These are phyloP conservation scores for Dactylellina leptospora DNA, from an alignment of 2,329 filamentous ascomycete genomes.

Conservation along the genomic window DNA sequence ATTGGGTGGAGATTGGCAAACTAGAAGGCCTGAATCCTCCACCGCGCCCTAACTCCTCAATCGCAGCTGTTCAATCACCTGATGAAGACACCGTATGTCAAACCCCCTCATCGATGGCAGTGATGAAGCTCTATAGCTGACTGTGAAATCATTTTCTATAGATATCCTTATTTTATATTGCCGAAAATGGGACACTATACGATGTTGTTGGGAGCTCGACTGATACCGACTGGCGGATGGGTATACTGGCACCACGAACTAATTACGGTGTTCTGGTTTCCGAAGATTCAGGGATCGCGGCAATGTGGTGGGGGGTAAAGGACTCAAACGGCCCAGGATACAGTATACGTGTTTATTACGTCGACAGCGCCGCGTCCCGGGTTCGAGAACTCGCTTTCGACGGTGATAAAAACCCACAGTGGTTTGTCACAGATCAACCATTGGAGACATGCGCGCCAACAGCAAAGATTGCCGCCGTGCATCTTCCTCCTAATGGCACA, in stretches of 20 bases:
- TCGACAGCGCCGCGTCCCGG: constrained; percentile 36
- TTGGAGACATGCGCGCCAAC: constrained; percentile 28
- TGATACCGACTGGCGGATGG: constrained; percentile 33
- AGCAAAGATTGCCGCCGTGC: constrained; percentile 37
- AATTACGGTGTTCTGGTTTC: constrained; percentile 47
- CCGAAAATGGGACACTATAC: constrained; percentile 41
- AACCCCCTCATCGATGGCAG: background rate
- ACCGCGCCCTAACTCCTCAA: constrained; percentile 32
- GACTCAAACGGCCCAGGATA: constrained; percentile 29
- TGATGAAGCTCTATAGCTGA: background rate
- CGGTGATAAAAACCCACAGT: constrained; percentile 32
- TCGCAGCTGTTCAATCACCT: constrained; percentile 42
- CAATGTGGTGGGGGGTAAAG: constrained; percentile 36
- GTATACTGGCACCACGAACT: constrained; percentile 25
- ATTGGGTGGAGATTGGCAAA: constrained; percentile 47
- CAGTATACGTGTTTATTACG: constrained; percentile 42
- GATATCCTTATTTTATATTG: constrained; percentile 39
- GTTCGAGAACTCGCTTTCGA: constrained; percentile 46
- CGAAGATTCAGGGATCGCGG: constrained; percentile 28
- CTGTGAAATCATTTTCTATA: background rate
- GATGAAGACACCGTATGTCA: constrained; percentile 23
- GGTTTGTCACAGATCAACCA: constrained; percentile 39
- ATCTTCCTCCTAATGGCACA: constrained; percentile 33
- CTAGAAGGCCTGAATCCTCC: constrained; percentile 33
- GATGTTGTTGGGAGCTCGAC: constrained; percentile 30